Percentiles rank a stretch among this genome's conserved stretches.
Evolutionary conservation across 495 filamentous ascomycete species (phyloP).

Genomic region (Oleoguttula mirabilis): DNA sequence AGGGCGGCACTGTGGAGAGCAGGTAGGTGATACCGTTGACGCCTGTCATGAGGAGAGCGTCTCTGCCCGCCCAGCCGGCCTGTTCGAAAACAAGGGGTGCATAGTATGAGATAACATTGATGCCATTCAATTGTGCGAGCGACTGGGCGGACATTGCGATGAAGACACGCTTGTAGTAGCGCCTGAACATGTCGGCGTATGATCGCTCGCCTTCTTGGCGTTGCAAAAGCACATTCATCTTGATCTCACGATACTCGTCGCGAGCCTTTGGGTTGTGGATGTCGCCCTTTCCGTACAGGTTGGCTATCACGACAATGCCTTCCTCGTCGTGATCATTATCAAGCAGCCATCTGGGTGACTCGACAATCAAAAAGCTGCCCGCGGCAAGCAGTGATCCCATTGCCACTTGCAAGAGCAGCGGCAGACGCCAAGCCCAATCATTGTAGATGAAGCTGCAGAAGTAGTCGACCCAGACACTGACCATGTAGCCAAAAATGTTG

Average conservation of each 20-base stretch:
- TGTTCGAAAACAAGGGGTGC: slow-evolving; percentile 93
- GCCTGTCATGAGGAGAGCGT: slow-evolving; percentile 92
- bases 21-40: slow-evolving; percentile 91
- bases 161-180: slow-evolving; percentile 83
- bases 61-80: slow-evolving; percentile 80
- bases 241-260: slow-evolving; percentile 95
- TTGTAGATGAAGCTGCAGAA: slow-evolving; percentile 82
- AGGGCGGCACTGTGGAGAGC: slow-evolving; percentile 81
- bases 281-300: slow-evolving; percentile 90
- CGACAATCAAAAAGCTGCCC: slow-evolving; percentile 85
- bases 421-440: slow-evolving; percentile 81
- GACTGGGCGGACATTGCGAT: slow-evolving; percentile 99
- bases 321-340: slow-evolving; percentile 98
- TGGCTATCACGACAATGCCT: slow-evolving; percentile 94
- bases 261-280: slow-evolving; percentile 82
- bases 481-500: slow-evolving; percentile 89
- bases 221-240: slow-evolving; percentile 87
- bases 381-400: slow-evolving; percentile 78
- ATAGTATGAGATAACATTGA: slow-evolving; percentile 99
- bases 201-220: slow-evolving; percentile 89
- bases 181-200: slow-evolving; percentile 87
- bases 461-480: slow-evolving; percentile 97
- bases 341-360: slow-evolving; percentile 92
- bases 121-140: slow-evolving; percentile 91
- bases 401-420: slow-evolving; percentile 81